Evolutionary conservation across 441 rosid genomes (phyloP), one percentile per base, ranked within the genome.

Genomic region (Viola pubescens): DNA sequence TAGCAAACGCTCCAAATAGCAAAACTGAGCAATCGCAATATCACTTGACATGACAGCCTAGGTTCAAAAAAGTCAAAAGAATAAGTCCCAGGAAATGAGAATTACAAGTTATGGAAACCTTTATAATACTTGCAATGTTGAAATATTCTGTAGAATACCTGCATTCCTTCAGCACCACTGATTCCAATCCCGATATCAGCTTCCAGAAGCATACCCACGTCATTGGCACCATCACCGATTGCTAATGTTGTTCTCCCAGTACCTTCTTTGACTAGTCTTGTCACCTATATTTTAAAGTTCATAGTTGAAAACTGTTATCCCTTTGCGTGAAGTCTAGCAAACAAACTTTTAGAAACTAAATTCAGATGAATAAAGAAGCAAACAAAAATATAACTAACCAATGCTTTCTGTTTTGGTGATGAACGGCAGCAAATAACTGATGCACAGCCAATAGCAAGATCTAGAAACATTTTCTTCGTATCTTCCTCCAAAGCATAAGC

Each of bases 181-280:
- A 91, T 91, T 65, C 98, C 96, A 7, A 91, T 70, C 45, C 98
- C 98, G 3, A 91, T 88, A 61, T 91, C 96, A 9, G 98, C 98
- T 78, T 91, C 98, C 75, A 88, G 98, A 65, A 91, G 94, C 98
- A 91, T 91, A 16, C 98, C 98, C 8, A 91, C 98, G 70, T 91
- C 98, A 55, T 91, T 91, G 44, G 98, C 98, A n/a, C 98, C 96
- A 73, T 91, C 98, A 16, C 98, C 96, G 40, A 91, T 81, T 11
- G 88, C 98, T 61, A 88, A 78, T 54, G 94, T 91, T 70, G 96
- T 85, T 61, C 77, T 84, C 34, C 86, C 84, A 0, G 87, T 83
- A 74, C 80, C 82, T 56, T 55, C 75, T 76, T 91, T 91, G 9
- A 91, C 96, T 67, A 88, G 72, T 66, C 87, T 81, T 5, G 96